These are phyloP conservation scores for Prunus fruticosa DNA, from an alignment of 306 rosid species.

Conservation along the genomic window DNA sequence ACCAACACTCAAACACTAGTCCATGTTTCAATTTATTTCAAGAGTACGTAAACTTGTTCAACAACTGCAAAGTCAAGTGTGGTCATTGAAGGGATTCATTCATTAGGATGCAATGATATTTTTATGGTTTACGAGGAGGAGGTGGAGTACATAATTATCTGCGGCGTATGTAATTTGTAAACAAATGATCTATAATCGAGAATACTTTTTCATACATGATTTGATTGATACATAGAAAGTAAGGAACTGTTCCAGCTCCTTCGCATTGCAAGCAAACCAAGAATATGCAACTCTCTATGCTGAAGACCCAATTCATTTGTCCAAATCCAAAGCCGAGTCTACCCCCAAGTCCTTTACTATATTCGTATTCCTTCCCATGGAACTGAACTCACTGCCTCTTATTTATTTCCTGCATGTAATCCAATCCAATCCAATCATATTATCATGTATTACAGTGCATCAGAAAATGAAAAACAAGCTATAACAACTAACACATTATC, in stretches of 20 bases:
- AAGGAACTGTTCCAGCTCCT: conserved; percentile 34
- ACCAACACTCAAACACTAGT: too few relatives aligned
- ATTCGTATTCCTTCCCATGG: background rate
- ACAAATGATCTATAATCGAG: conserved; percentile 16
- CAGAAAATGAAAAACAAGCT: background rate
- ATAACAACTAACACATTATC: too few relatives aligned
- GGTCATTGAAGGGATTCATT: background rate
- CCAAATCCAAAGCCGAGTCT: conserved; percentile 12
- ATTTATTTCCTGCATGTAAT: conserved; percentile 25
- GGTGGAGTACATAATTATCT: background rate
- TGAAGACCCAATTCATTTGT: conserved; percentile 19
- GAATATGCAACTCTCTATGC: conserved; percentile 20
- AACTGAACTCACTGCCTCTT: conserved; percentile 4
- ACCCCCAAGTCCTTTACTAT: conserved; percentile 8
- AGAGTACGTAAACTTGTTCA: too few relatives aligned
- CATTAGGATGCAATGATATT: background rate
- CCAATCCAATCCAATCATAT: background rate
- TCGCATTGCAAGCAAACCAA: conserved; percentile 6
- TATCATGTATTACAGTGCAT: background rate
- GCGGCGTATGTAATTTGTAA: background rate
- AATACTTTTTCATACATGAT: conserved; percentile 23
- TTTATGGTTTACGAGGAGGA: background rate
- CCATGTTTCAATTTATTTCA: too few relatives aligned
- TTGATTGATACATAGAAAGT: conserved; percentile 17
- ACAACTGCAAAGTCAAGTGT: background rate